Base-by-base conservation (phyloP, 495 filamentous ascomycete genomes). In the Alectoria sarmentosa region DNA sequence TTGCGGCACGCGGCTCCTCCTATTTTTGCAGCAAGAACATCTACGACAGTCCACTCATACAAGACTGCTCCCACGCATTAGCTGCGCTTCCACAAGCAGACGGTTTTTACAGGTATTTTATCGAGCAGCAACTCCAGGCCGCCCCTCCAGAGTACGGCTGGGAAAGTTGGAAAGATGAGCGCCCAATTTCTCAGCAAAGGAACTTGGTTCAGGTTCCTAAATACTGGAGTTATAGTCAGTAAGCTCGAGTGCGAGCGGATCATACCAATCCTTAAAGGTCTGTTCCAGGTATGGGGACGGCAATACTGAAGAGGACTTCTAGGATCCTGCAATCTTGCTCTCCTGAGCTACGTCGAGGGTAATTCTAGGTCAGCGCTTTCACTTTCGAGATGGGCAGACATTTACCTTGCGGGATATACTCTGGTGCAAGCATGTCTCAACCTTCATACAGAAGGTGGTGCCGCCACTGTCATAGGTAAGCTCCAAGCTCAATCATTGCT, bases 311-410 rank as follows among this genome's bases (percentile, higher is more conserved):
- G 11, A 19, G 1, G 19, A 4, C 3, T 9, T 57, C 37, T 37
- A 64, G 62, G 55, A 13, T 58, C 28, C 17, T 59, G 62, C 56
- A 64, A 64, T 21, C n/a, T 59, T 32, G 62, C 54, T 19, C 55
- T 64, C 9, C 11, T 48, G 36, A 59, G 28, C 19, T 52, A 59
- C 39, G 34, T 59, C 23, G 38, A 30, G 11, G 39, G 11, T 1
- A 1, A 5, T 6, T 19, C 15, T 7, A 11, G 7, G 30, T 21
- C n/a, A 10, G n/a, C 1, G 15, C 9, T 26, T 15, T 58, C 55
- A 11, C 32, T 58, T 26, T 19, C 55, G n/a, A 19, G 54, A 38
- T 64, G 55, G 55, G 36, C 23, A 14, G 11, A 13, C 7, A 13
- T 64, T 9, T 19, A 15, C 10, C 15, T 6, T 17, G n/a, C 41